Conservation (phyloP, 352 stramenopile genomes). For the Globisporangium carolinianum region DNA sequence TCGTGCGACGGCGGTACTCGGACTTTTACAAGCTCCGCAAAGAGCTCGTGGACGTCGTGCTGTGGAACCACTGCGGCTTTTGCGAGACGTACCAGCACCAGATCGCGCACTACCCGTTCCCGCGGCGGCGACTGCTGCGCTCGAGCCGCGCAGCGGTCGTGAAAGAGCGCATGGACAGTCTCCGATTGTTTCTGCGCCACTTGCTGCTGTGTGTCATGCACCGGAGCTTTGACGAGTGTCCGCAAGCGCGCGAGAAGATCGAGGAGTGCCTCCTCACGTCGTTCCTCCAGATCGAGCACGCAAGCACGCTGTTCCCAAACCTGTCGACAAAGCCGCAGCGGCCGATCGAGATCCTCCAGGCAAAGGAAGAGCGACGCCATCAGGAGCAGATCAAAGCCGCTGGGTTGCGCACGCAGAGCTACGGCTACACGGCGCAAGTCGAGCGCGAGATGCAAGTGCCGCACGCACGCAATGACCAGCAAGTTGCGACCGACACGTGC, state of each 20-base stretch:
- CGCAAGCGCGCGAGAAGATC: constrained; percentile 59
- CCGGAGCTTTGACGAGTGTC: constrained; percentile 60
- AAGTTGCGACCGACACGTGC: constrained; percentile 68
- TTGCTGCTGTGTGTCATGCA: constrained; percentile 68
- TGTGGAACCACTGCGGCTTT: constrained; percentile 62
- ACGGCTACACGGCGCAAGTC: constrained; percentile 27
- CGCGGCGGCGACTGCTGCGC: constrained; percentile 61
- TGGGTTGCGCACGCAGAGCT: constrained; percentile 43
- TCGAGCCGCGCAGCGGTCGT: constrained; percentile 63
- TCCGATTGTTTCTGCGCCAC: constrained; percentile 72
- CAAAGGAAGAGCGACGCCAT: constrained; percentile 65
- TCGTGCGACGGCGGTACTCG: constrained; percentile 75
- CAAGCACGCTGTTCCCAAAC: constrained; percentile 40
- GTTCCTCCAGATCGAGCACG: constrained; percentile 72
- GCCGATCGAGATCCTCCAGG: constrained; percentile 52
- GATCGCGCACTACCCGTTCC: constrained; percentile 76
- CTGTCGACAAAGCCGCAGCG: constrained; percentile 43
- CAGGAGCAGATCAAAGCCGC: constrained; percentile 59
- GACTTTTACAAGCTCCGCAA: constrained; percentile 84
- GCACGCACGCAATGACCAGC: constrained; percentile 24
- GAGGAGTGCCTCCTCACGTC: constrained; percentile 64
- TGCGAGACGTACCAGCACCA: constrained; percentile 60
- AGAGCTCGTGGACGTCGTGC: constrained; percentile 76
- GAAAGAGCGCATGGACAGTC: constrained; percentile 81
- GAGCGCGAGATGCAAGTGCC: constrained; percentile 28